Evolutionary conservation across 352 stramenopile species (phyloP), one percentile per base, ranked within the genome.

Genomic region (Globisporangium sylvaticum): DNA sequence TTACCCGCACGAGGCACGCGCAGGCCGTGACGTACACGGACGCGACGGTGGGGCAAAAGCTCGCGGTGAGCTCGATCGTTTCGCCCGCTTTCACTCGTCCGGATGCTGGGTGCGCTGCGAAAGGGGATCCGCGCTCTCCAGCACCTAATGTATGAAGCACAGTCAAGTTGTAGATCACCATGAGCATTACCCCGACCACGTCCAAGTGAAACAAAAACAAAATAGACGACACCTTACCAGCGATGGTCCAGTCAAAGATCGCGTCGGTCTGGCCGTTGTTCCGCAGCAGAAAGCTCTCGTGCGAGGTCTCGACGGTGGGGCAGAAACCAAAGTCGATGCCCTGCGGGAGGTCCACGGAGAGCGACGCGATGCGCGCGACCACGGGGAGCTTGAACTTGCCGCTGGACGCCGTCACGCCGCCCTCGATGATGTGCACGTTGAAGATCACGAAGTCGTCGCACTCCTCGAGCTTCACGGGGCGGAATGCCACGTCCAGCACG

Each of bases 371-470:
- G 0, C 86, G 76, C 0, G 94, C 94, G 31, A 83, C 62, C n/a
- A 96, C 83, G 1, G 90, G 91, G 31, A 98, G 78, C 60, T 90
- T 84, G 65, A 98, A 98, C 37, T 73, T 78, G 5, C 87, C 87
- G 50, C 72, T 88, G 4, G 83, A 79, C 0, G 79, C 87, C 2
- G 76, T 78, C 53, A 92, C 80, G 58, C 87, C 83, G 24, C 84
- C 84, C 22, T 92, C 84, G 57, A 94, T 89, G 61, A 96, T 83
- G 61, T 96, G 78, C 52, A 97, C 83, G 62, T 88, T 78, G 74
- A 98, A 97, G 56, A 79, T 87, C 39, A 98, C 92, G 54, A 84
- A 94, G 68, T 98, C 93, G 67, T 97, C 89, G 75, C 98, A 97
- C 60, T 92, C 87, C 57, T 97, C 91, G 62, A 88, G 72, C 53